phyloP scores from a whole-genome alignment of 2,329 filamentous ascomycete genomes.

The Cercospora zeina region DNA sequence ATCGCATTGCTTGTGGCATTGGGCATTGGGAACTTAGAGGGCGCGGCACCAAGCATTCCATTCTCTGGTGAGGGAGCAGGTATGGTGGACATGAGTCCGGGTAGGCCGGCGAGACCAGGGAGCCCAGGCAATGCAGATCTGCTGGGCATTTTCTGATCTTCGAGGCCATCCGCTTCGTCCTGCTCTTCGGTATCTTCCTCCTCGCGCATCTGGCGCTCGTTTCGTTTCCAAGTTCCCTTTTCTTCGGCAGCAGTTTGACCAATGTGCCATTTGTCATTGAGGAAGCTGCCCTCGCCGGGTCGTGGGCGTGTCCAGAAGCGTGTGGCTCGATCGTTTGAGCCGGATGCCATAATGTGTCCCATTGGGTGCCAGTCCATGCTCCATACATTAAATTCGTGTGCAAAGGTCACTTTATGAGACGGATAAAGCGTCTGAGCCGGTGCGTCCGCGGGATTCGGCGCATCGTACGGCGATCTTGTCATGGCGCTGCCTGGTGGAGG shows the following conservation, averaged over 20 bases:
- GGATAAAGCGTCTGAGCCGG: conserved; percentile 90
- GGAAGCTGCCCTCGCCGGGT: conserved; percentile 80
- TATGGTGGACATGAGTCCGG: conserved; percentile 27
- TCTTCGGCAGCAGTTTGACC: conserved; percentile 91
- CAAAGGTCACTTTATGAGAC: conserved; percentile 80
- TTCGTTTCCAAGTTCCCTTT: conserved; percentile 89
- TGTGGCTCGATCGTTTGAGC: conserved; percentile 94
- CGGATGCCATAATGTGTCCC: conserved; percentile 90
- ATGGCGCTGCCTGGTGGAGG: conserved; percentile 70
- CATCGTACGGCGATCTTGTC: conserved; percentile 80
- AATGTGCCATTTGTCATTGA: conserved; percentile 92
- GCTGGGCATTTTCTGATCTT: conserved; percentile 81
- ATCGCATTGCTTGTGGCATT: conserved; percentile 36
- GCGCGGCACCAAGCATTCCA: conserved; percentile 36
- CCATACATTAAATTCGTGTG: conserved; percentile 96
- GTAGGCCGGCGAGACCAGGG: conserved; percentile 57
- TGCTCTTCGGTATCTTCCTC: conserved; percentile 92
- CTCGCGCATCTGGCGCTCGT: conserved; percentile 75
- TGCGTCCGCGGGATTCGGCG: conserved; percentile 72
- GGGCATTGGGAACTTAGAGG: conserved; percentile 31
- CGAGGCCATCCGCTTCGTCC: conserved; percentile 87
- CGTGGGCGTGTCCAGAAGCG: conserved; percentile 93
- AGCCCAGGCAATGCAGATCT: conserved; percentile 58
- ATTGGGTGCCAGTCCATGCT: conserved; percentile 97
- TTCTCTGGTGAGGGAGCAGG: conserved; percentile 18